Conservation (phyloP, 345 rosid species). For the Eucalyptus tenuipes region DNA sequence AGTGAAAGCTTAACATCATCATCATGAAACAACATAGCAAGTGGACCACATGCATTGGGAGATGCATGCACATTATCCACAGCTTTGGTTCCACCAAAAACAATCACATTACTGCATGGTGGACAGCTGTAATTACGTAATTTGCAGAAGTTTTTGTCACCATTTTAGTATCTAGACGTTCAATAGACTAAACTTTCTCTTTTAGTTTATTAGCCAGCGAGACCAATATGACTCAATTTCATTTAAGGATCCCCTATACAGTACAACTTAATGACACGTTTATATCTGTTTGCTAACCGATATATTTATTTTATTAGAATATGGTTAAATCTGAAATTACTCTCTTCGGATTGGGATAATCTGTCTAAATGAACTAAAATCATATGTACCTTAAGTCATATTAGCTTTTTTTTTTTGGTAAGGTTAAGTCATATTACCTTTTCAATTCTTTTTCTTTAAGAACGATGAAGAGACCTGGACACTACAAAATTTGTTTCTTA, state of each 20-base stretch:
- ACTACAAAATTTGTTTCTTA: neutral
- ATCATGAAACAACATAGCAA: neutral
- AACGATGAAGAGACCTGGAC: neutral
- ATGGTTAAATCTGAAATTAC: neutral
- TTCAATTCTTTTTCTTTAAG: neutral
- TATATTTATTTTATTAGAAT: too few species aligned
- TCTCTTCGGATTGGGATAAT: neutral
- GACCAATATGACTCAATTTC: neutral
- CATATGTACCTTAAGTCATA: neutral
- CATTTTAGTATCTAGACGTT: neutral
- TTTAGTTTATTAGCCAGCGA: neutral
- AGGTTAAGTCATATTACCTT: neutral
- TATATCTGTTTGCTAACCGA: too few species aligned
- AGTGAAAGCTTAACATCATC: neutral
- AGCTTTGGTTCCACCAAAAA: neutral
- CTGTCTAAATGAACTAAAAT: neutral
- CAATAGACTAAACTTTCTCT: neutral
- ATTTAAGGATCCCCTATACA: neutral
- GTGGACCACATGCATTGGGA: neutral
- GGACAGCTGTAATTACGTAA: neutral
- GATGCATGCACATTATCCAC: neutral
- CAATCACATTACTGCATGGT: neutral
- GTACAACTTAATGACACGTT: neutral
- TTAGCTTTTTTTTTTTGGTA: neutral
- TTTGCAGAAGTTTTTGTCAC: neutral